Base-by-base conservation (phyloP, 441 rosid species). In the Populus tomentosa region DNA sequence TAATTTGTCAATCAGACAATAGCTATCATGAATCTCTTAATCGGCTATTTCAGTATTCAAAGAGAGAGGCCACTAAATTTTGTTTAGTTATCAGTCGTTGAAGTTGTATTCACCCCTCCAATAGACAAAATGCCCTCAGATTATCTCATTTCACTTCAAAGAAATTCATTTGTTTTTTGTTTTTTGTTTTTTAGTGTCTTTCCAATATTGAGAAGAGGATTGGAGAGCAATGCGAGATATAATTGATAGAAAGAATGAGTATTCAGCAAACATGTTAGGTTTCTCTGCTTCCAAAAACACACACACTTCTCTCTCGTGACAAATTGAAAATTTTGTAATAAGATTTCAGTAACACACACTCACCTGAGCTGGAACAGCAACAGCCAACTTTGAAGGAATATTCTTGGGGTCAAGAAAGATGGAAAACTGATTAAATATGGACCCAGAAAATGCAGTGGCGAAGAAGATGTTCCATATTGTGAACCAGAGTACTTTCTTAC, bases 291-390 rank as follows among this genome's bases (percentile, higher is more conserved):
- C 21, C 38, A 66, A 67, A 67, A 67, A 16, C 26, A 73, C 66
- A 53, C 24, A 11, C 23, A 50, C 21, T 70, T 72, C 61, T 61
- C 73, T 20, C 18, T 14, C 6, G 0, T 46, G 24, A 8, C 71
- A 61, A 32, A 64, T 68, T 42, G 53, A 76, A 73, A 70, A 61
- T 28, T 74, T 21, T 59, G 64, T 21, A 3, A 36, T 36, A 26
- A 26, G 63, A 40, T 36, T 20, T 63, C 61, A 63, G 63, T 76
- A n/a, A 68, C 21, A 68, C 13, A 67, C 46, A 38, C 82, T 82
- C 78, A 95, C 99, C 96, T 95, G 99, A 67, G 95, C 97, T 13
- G 99, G 99, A 85, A 93, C 99, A 76, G 94, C 77, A 78, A 89
- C 88, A 79, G 92, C 99, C 70, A 95, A 85, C 91, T 82, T 90